Conservation (phyloP, 1,284 basidiomycete genomes). For the Austroboletus olivaceoglutinosus region DNA sequence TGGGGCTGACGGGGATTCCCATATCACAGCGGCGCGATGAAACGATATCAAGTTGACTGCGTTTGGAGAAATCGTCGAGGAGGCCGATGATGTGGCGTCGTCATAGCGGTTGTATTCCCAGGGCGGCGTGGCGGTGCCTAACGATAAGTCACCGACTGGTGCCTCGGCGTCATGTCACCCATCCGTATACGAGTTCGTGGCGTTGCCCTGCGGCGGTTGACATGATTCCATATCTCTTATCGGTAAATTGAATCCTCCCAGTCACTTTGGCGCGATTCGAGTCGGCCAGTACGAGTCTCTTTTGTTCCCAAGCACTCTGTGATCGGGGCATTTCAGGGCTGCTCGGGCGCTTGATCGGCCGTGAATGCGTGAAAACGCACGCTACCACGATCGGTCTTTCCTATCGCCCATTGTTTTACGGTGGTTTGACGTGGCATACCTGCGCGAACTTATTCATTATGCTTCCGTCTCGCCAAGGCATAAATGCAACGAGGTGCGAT, state of each 20-base stretch:
- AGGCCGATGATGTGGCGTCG: not conserved
- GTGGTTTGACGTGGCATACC: too few species aligned
- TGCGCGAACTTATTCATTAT: too few species aligned
- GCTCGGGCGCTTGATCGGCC: not conserved
- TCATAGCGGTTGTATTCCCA: not conserved
- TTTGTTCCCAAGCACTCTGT: too few species aligned
- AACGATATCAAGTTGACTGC: not conserved
- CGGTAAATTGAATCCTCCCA: too few species aligned
- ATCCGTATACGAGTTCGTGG: too few species aligned
- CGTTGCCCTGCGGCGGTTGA: too few species aligned
- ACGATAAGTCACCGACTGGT: not conserved
- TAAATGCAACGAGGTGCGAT: too few species aligned
- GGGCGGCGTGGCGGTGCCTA: not conserved
- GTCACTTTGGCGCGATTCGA: too few species aligned
- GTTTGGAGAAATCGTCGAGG: not conserved
- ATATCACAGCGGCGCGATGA: not conserved
- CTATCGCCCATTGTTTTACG: too few species aligned
- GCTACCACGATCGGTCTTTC: not conserved
- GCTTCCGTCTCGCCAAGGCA: too few species aligned
- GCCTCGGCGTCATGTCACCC: not conserved
- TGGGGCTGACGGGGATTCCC: not conserved
- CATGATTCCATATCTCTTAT: too few species aligned
- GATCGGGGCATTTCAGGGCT: not conserved
- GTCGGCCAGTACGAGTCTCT: too few species aligned
- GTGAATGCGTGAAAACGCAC: not conserved